phyloP scores from a whole-genome alignment of 2,329 filamentous ascomycete species.

The Fusarium oxysporum region DNA sequence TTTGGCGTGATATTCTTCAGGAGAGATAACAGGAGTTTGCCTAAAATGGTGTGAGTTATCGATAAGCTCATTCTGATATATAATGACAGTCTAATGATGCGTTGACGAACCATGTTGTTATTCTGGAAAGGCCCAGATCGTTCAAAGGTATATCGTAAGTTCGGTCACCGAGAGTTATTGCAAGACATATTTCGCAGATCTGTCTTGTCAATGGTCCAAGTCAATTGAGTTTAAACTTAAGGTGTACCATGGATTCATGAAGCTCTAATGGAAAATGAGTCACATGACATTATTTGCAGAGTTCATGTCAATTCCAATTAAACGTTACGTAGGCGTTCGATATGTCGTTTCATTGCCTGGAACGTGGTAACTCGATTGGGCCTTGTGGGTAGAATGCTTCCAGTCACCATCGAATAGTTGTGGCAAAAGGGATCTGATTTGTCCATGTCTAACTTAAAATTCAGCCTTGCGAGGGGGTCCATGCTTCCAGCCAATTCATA shows the following conservation, averaged over 20 bases:
- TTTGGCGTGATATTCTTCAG: accelerated
- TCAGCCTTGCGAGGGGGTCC: background rate
- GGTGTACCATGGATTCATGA: too few species aligned
- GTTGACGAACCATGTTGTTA: too few species aligned
- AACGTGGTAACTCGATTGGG: accelerated
- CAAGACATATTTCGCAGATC: background rate
- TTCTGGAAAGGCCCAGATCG: accelerated
- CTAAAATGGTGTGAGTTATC: background rate
- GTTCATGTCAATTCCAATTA: background rate
- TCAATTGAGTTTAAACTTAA: accelerated
- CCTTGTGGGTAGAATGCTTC: accelerated
- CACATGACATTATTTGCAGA: background rate
- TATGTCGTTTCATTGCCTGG: accelerated
- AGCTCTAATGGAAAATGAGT: too few species aligned
- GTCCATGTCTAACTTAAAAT: accelerated
- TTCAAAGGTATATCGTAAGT: accelerated
- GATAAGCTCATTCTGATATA: background rate
- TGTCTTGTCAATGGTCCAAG: background rate
- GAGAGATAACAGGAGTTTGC: accelerated
- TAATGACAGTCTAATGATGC: background rate
- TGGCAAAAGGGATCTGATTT: background rate
- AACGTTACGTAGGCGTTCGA: too few species aligned
- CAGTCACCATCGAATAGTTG: background rate
- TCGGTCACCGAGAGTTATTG: accelerated
- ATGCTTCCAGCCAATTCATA: background rate